Evolutionary conservation across 2,329 filamentous ascomycete genomes (phyloP).

Genomic region (Xylariaceae sp.): DNA sequence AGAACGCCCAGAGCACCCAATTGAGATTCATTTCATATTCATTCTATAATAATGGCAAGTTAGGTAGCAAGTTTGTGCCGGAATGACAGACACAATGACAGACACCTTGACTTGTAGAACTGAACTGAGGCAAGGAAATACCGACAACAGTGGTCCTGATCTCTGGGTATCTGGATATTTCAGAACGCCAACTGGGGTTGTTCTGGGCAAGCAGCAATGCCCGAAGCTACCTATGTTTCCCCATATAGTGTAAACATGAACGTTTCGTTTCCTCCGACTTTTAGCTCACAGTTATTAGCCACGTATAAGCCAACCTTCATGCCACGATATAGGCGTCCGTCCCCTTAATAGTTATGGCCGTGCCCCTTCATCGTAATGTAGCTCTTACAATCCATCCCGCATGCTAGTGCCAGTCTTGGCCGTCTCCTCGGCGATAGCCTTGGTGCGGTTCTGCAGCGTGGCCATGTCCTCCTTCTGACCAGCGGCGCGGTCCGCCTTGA

Average conservation of each 20-base stretch:
- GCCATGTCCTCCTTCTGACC: conserved; percentile 40
- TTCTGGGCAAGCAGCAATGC: no score
- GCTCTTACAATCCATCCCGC: conserved; percentile 40
- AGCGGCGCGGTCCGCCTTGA: conserved; percentile 60
- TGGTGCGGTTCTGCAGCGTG: conserved; percentile 56
- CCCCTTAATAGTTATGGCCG: background rate
- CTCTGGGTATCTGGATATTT: conserved; percentile 7
- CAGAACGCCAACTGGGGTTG: conserved; percentile 1
- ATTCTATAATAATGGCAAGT: conserved; percentile 2
- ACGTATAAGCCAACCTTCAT: background rate
- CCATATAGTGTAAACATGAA: background rate
- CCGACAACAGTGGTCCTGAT: background rate
- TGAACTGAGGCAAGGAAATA: background rate
- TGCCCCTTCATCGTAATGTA: background rate
- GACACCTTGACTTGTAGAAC: background rate
- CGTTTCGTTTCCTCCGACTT: background rate
- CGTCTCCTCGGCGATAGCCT: conserved; percentile 47
- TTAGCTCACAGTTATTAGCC: background rate
- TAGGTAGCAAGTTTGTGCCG: conserved; percentile 3
- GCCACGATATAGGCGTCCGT: background rate
- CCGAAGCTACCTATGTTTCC: no score
- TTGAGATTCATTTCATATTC: conserved; percentile 1
- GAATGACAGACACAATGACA: conserved; percentile 7
- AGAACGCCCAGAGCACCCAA: background rate
- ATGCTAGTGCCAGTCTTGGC: conserved; percentile 47